phyloP scores from a whole-genome alignment of 768 basidiomycete species.

The Leccinellum luteum region DNA sequence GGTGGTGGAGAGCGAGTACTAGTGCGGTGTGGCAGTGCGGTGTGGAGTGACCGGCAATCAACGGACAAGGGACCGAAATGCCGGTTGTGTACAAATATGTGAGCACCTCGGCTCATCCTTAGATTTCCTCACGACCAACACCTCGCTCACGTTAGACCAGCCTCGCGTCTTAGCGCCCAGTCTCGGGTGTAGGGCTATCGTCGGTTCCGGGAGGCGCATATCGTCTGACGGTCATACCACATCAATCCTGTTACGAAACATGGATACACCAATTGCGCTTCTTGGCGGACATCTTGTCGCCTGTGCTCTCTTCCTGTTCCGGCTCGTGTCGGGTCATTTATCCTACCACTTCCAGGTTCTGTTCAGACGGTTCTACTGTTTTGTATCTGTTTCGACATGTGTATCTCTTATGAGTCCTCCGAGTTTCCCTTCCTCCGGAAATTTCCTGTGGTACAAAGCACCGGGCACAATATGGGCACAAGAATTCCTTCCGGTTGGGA shows the following conservation, averaged over 20 bases:
- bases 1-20: neutral
- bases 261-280: conserved; percentile 21
- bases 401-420: conserved; percentile 25
- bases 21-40: neutral
- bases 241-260: conserved; percentile 3
- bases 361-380: conserved; percentile 21
- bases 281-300: conserved; percentile 20
- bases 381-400: conserved; percentile 20
- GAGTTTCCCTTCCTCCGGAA: conserved; percentile 69
- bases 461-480: conserved; percentile 54
- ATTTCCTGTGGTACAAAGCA: conserved; percentile 67
- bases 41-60: neutral
- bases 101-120: too few species aligned
- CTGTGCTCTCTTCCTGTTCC: conserved; percentile 7
- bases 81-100: neutral
- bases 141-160: too few species aligned
- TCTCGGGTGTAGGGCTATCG: neutral
- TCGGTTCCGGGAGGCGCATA: neutral
- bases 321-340: conserved; percentile 15
- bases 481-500: conserved; percentile 68
- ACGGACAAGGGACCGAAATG: too few species aligned
- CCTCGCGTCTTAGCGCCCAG: too few species aligned
- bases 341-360: conserved; percentile 16
- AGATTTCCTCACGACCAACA: neutral
- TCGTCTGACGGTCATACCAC: neutral